These are phyloP conservation scores for Betula pendula DNA, from an alignment of 306 rosid genomes.

Conservation along the genomic window DNA sequence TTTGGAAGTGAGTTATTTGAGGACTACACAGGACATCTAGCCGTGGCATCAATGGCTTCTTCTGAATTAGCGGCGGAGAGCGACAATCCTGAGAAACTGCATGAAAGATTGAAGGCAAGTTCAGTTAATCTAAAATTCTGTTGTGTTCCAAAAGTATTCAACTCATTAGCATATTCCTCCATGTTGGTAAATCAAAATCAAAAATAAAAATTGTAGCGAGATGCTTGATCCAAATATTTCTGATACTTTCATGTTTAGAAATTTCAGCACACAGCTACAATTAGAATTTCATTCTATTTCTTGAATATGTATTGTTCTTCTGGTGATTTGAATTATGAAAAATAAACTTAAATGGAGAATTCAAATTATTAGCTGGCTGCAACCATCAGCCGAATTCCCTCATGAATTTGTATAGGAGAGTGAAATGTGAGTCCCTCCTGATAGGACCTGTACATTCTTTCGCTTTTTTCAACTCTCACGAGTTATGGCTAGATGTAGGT, in stretches of 20 bases:
- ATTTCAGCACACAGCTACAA: background rate
- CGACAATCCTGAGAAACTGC: conserved; percentile 64
- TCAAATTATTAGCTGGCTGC: background rate
- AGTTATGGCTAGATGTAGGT: background rate
- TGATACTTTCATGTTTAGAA: background rate
- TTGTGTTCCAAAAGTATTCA: background rate
- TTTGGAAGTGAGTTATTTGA: conserved; percentile 95
- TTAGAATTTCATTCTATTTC: background rate
- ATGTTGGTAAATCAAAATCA: background rate
- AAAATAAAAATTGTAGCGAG: background rate
- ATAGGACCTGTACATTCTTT: background rate
- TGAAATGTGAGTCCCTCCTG: background rate
- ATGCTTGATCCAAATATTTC: background rate
- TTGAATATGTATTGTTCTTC: background rate
- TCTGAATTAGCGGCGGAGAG: conserved; percentile 59
- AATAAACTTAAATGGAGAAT: background rate
- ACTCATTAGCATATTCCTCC: background rate
- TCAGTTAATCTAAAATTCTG: conserved; percentile 20
- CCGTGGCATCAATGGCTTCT: conserved; percentile 93
- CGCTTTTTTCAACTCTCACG: background rate
- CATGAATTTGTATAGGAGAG: background rate
- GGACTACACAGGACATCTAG: conserved; percentile 85
- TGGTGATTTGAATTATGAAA: background rate
- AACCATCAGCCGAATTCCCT: background rate
- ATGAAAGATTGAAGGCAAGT: conserved; percentile 86